These are phyloP conservation scores for Cinchona pubescens DNA, from an alignment of 257 asterid species.

Conservation along the genomic window DNA sequence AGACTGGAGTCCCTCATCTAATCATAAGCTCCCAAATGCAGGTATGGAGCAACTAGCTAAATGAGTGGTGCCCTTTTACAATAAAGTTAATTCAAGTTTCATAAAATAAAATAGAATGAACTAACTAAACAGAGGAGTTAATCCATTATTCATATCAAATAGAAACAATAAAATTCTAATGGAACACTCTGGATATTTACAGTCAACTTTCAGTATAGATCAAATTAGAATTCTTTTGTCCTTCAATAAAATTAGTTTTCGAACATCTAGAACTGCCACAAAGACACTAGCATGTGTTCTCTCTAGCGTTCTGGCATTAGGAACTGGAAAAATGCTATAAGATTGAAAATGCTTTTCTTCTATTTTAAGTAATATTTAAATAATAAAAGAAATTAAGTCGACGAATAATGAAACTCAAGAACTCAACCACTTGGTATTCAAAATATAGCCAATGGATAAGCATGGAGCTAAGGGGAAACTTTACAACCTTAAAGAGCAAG, in stretches of 20 bases:
- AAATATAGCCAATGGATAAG: slow-evolving; percentile 6
- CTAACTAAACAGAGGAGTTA: neutral
- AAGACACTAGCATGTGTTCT: neutral
- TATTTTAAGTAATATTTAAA: neutral
- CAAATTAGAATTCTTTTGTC: neutral
- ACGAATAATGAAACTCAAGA: neutral
- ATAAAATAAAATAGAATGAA: slow-evolving; percentile 1
- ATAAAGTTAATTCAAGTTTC: neutral
- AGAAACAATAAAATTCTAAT: neutral
- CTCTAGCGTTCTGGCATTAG: neutral
- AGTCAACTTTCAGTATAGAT: neutral
- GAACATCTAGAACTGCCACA: neutral
- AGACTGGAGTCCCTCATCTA: neutral
- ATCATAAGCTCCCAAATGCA: neutral
- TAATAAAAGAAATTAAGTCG: neutral
- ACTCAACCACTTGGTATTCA: neutral
- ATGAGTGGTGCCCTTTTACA: neutral
- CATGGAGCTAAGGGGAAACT: slow-evolving; percentile 16
- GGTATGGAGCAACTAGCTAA: neutral
- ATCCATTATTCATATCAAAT: neutral
- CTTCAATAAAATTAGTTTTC: neutral
- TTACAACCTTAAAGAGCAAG: slow-evolving; percentile 85
- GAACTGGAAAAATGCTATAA: neutral
- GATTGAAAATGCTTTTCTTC: neutral
- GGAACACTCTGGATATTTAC: neutral